These are phyloP conservation scores for Emergomyces pasteurianus DNA, from an alignment of 2,329 filamentous ascomycete species.

Conservation along the genomic window DNA sequence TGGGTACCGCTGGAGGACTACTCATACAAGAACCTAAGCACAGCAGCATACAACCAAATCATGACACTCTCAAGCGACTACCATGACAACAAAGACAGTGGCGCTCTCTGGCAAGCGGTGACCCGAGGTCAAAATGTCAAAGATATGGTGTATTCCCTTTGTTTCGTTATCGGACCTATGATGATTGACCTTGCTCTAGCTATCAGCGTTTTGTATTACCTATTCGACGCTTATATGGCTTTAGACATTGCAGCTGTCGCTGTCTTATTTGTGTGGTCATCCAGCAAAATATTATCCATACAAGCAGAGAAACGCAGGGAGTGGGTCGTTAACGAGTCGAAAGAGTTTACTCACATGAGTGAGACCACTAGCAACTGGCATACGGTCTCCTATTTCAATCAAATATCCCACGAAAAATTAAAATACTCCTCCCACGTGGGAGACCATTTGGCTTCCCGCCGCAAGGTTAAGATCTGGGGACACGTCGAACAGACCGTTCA, in stretches of 20 bases:
- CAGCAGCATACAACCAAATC: conserved; percentile 53
- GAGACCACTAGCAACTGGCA: conserved; percentile 50
- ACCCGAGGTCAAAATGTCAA: conserved; percentile 50
- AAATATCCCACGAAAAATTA: conserved; percentile 40
- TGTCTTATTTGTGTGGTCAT: conserved; percentile 43
- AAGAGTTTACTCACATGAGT: conserved; percentile 43
- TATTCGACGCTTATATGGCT: conserved; percentile 52
- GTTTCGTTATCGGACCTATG: conserved; percentile 51
- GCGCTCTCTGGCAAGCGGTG: conserved; percentile 53
- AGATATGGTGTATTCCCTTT: conserved; percentile 46
- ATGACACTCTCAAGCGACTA: conserved; percentile 61
- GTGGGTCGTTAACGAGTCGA: conserved; percentile 32
- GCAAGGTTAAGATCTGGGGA: conserved; percentile 23
- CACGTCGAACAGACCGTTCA: conserved; percentile 30
- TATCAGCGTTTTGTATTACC: conserved; percentile 46
- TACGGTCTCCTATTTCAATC: conserved; percentile 48
- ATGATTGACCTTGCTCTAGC: conserved; percentile 51
- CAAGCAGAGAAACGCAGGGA: conserved; percentile 29
- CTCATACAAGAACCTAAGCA: conserved; percentile 46
- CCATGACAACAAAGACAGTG: conserved; percentile 53
- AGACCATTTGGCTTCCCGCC: conserved; percentile 26
- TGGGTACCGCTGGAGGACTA: conserved; percentile 46
- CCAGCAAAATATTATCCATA: conserved; percentile 25
- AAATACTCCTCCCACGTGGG: conserved; percentile 35
- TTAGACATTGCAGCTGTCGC: conserved; percentile 37